Evolutionary conservation across 202 grass and related monocot genomes (phyloP).

Genomic region (Cymbopogon flexuosus): DNA sequence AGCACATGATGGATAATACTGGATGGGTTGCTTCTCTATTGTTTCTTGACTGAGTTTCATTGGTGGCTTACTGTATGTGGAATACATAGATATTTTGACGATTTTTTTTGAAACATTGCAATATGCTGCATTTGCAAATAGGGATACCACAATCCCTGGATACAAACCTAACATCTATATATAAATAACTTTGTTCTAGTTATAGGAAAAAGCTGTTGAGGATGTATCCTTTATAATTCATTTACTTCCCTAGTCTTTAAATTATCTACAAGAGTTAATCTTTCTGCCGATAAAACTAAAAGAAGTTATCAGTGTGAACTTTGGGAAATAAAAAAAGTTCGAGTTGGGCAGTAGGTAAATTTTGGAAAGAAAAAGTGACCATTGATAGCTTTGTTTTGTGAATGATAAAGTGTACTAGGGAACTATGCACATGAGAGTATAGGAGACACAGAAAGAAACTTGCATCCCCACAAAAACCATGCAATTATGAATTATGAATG

Average conservation of each 20-base stretch:
- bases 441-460: not conserved
- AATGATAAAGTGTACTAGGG: constrained; percentile 9
- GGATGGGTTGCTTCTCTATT: not conserved
- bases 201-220: not conserved
- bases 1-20: not conserved
- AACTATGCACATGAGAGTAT: not conserved
- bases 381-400: not conserved
- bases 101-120: too few species aligned
- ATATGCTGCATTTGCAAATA: too few species aligned
- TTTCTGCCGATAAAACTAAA: constrained; percentile 20
- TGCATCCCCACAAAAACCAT: not conserved
- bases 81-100: too few species aligned
- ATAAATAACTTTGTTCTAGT: too few species aligned
- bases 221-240: not conserved
- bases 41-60: not conserved
- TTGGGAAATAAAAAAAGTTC: not conserved
- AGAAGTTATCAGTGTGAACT: not conserved
- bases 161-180: too few species aligned
- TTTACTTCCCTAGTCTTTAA: not conserved
- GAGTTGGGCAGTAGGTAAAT: not conserved
- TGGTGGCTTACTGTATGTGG: too few species aligned
- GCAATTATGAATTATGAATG: not conserved
- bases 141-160: too few species aligned
- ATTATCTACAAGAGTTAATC: not conserved
- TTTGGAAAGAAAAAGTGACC: not conserved